These are phyloP conservation scores for Xylogone sp. DNA, from an alignment of 2,329 filamentous ascomycete genomes.

Conservation along the genomic window DNA sequence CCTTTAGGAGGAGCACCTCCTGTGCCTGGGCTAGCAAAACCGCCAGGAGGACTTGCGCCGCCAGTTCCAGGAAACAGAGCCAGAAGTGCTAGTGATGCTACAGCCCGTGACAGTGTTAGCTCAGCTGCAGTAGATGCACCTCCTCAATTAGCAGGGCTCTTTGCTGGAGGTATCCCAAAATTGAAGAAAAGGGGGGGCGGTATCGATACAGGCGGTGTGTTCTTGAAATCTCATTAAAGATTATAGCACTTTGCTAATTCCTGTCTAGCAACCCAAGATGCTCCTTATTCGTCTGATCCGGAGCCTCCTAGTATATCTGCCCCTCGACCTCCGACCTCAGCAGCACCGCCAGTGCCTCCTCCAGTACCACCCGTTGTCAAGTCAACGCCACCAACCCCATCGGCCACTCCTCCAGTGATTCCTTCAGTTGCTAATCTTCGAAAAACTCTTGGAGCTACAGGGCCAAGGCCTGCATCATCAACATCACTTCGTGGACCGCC, in stretches of 20 bases:
- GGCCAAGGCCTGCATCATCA: constrained; percentile 55
- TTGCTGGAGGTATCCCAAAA: constrained; percentile 94
- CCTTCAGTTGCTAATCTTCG: constrained; percentile 57
- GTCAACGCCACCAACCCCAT: constrained; percentile 40
- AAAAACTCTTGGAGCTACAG: constrained; percentile 48
- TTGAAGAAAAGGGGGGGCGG: constrained; percentile 82
- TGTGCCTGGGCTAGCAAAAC: constrained; percentile 60
- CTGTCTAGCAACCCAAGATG: constrained; percentile 55
- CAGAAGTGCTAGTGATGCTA: constrained; percentile 80
- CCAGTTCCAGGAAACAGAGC: constrained; percentile 66
- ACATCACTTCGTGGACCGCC: constrained; percentile 67
- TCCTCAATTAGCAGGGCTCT: constrained; percentile 82
- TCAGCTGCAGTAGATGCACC: constrained; percentile 51
- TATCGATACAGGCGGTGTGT: constrained; percentile 65
- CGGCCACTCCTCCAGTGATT: constrained; percentile 44
- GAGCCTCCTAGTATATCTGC: constrained; percentile 50
- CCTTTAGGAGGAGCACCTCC: constrained; percentile 75
- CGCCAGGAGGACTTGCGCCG: constrained; percentile 65
- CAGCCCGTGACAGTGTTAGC: constrained; percentile 40
- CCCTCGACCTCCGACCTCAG: constrained; percentile 55
- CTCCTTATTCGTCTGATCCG: constrained; percentile 65
- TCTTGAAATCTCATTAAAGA: background rate
- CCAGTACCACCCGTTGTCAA: constrained; percentile 50
- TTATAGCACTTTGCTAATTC: constrained; percentile 15
- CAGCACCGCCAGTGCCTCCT: constrained; percentile 54